A percentile compares a stretch with the other conserved stretches of the same genome.
These are phyloP conservation scores for Chalciporus sp. DNA, from an alignment of 1,284 basidiomycete species.

Conservation along the genomic window DNA sequence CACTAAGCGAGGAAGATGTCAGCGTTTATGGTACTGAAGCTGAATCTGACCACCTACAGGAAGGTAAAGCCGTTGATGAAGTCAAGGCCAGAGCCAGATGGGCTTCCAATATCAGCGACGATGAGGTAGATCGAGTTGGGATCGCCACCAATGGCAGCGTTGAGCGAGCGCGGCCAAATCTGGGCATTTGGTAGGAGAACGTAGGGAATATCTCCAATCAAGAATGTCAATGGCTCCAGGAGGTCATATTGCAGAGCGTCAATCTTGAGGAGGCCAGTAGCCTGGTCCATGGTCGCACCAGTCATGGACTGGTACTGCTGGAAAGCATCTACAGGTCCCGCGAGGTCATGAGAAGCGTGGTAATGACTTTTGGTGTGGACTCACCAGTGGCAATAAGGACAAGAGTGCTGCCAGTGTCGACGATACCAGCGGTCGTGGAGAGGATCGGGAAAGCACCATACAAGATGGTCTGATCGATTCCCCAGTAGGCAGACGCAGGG, in stretches of 20 bases:
- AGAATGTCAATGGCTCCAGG: too few relatives aligned
- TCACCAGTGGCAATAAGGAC: too few relatives aligned
- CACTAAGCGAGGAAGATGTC: too few relatives aligned
- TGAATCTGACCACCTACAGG: too few relatives aligned
- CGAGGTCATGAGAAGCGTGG: too few relatives aligned
- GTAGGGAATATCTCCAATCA: slow-evolving; percentile 37
- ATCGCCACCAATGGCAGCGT: slow-evolving; percentile 44
- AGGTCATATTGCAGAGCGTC: too few relatives aligned
- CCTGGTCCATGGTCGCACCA: slow-evolving; percentile 39
- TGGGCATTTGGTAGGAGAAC: slow-evolving; percentile 51
- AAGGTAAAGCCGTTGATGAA: too few relatives aligned
- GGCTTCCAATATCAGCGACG: slow-evolving; percentile 37
- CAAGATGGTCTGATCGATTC: slow-evolving; percentile 51
- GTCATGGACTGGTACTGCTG: slow-evolving; percentile 50
- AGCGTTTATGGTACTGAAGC: too few relatives aligned
- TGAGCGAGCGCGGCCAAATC: slow-evolving; percentile 54
- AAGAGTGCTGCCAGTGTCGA: not conserved
- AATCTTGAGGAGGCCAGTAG: too few relatives aligned
- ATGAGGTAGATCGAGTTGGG: slow-evolving; percentile 47
- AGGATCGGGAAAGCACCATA: slow-evolving; percentile 46
- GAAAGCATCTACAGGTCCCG: slow-evolving; percentile 44
- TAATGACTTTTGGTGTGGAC: too few relatives aligned
- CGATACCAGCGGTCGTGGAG: slow-evolving; percentile 59
- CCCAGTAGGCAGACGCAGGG: slow-evolving; percentile 54
- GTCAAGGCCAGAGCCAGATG: slow-evolving; percentile 36